Evolutionary conservation across 257 asterid species (phyloP), one percentile per base, ranked within the genome.

Genomic region (Nemophila menziesii): DNA sequence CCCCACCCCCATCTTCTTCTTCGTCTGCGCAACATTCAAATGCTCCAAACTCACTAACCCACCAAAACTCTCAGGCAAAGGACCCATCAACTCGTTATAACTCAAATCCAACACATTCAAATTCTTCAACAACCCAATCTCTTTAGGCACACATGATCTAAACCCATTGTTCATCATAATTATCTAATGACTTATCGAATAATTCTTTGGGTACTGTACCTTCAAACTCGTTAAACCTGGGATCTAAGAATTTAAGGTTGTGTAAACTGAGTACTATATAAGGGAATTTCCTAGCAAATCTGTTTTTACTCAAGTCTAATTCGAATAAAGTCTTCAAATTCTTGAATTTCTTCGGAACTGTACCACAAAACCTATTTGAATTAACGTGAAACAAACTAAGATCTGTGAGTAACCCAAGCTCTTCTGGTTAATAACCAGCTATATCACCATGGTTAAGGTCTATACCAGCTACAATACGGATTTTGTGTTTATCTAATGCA

Each of bases 381-480:
- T 81, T 81, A 41, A 81, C 44, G 48, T 81, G 93, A 33, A 81
- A 63, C 5, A 81, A 65, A 7, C 75, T 90, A 0, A 81, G 78
- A 57, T 81, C 83, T 2, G 80, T 72, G 0, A 81, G 55, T 7
- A 63, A 44, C 13, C 93, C 92, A 18, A 81, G 80, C 56, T 81
- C 79, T 8, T 65, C 18, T 0, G 87, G 86, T 8, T 78, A 71
- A 45, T 61, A 78, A 1, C 92, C 93, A 24, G 92, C 93, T 21
- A 81, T 81, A 33, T 81, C 93, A 0, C 74, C 93, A 18, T 73
- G 76, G 67, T 81, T 81, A 27, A 81, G 77, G 61, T 81, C 93
- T 21, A 81, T 67, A 22, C 90, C 90, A 14, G 93, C 80, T 0
- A 81, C 86, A 2, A 81, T 90, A 26, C 48, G 47, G 43, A 44